These are phyloP conservation scores for Boletus rex-veris DNA, from an alignment of 768 basidiomycete species.

Conservation along the genomic window DNA sequence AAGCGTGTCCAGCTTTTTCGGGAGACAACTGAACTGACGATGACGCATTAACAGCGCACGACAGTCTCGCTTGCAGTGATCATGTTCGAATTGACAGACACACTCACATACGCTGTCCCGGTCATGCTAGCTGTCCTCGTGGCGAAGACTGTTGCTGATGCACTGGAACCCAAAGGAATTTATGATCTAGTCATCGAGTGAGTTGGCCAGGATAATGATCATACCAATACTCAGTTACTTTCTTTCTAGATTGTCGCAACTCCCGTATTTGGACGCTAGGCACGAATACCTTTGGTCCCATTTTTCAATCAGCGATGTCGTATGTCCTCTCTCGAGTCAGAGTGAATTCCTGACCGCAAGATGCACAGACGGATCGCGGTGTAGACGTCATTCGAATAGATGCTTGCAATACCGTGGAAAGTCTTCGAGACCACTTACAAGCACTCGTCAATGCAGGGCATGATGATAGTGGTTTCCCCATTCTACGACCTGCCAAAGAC, in stretches of 20 bases:
- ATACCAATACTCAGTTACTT: not conserved
- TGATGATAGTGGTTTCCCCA: slow-evolving; percentile 84
- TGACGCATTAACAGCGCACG: slow-evolving; percentile 51
- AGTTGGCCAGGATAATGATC: not conserved
- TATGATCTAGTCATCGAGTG: slow-evolving; percentile 95
- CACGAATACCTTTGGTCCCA: slow-evolving; percentile 86
- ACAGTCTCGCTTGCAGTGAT: slow-evolving; percentile 95
- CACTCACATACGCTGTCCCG: slow-evolving; percentile 87
- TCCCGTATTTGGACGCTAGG: slow-evolving; percentile 92
- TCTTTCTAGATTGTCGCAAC: slow-evolving; percentile 58
- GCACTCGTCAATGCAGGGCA: slow-evolving; percentile 53
- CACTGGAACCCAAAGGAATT: slow-evolving; percentile 73
- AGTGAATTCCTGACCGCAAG: not conserved
- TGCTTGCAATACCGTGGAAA: slow-evolving; percentile 70
- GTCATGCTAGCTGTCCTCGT: slow-evolving; percentile 87
- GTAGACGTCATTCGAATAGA: slow-evolving; percentile 73
- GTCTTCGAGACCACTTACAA: slow-evolving; percentile 67
- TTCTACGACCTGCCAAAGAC: slow-evolving; percentile 53
- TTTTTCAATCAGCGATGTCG: slow-evolving; percentile 73
- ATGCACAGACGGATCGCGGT: slow-evolving; percentile 56
- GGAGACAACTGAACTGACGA: slow-evolving; percentile 8
- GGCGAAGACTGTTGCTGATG: slow-evolving; percentile 34
- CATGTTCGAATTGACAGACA: slow-evolving; percentile 92
- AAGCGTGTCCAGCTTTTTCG: not conserved
- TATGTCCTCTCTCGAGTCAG: slow-evolving; percentile 35